phyloP scores from a whole-genome alignment of 257 asterid species.

The Fraxinus americana region DNA sequence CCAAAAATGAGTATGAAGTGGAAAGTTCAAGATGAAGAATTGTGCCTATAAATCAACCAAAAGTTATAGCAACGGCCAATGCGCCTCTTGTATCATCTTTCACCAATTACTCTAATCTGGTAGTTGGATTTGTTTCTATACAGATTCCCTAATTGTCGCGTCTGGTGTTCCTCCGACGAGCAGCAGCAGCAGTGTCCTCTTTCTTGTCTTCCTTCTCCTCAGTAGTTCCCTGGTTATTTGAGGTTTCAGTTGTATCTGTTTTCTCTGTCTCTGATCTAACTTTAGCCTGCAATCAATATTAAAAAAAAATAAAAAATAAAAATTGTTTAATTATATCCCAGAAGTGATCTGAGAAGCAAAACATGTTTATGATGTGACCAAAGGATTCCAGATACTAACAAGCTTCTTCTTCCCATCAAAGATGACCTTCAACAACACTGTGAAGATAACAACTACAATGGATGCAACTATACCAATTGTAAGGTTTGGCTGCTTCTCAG shows the following conservation, averaged over 20 bases:
- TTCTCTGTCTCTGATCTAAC: conserved; percentile 45
- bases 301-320: too few species aligned
- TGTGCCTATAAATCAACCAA: too few species aligned
- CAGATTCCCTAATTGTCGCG: conserved; percentile 55
- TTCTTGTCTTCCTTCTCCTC: conserved; percentile 67
- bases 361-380: neutral
- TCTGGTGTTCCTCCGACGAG: conserved; percentile 60
- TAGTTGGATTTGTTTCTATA: neutral
- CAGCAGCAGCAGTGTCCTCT: conserved; percentile 44
- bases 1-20: neutral
- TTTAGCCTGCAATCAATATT: conserved; percentile 43
- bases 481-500: conserved; percentile 83
- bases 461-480: conserved; percentile 65
- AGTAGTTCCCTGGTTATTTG: conserved; percentile 47
- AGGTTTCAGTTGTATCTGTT: conserved; percentile 55
- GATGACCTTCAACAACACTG: conserved; percentile 60
- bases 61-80: neutral
- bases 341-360: neutral
- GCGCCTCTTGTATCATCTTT: neutral
- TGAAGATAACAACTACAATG: conserved; percentile 51
- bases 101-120: neutral
- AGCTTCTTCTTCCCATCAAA: conserved; percentile 85
- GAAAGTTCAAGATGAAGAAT: neutral
- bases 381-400: conserved; percentile 35
- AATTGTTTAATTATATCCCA: neutral